Evolutionary conservation across 225 moss, liverwort and hornwort genomes (phyloP).

Genomic region (Polytrichum formosum): DNA sequence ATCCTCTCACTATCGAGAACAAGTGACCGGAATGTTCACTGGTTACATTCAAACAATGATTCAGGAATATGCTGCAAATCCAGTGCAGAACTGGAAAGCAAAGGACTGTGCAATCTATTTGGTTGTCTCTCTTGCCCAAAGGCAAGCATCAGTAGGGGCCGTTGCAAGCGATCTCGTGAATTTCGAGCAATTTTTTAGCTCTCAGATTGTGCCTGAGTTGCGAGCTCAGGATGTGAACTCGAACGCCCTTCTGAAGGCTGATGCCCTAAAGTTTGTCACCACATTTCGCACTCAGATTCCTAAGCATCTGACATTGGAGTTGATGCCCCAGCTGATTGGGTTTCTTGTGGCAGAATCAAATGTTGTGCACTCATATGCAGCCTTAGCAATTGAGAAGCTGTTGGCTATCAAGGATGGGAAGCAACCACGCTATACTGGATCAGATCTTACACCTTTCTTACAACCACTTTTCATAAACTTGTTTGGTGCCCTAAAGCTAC

Average conservation of each 20-base stretch:
- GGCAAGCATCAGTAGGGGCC: constrained; percentile 75
- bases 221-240: constrained; percentile 60
- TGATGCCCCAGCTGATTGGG: constrained; percentile 70
- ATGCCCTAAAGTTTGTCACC: constrained; percentile 91
- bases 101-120: constrained; percentile 95
- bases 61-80: constrained; percentile 70
- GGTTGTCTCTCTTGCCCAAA: constrained; percentile 87
- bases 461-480: constrained; percentile 81
- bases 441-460: constrained; percentile 61
- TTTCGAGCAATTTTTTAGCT: constrained; percentile 80
- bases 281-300: constrained; percentile 88
- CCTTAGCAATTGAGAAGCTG: constrained; percentile 83
- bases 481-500: constrained; percentile 86
- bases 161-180: constrained; percentile 82
- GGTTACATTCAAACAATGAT: constrained; percentile 81
- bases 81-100: constrained; percentile 86
- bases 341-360: constrained; percentile 90
- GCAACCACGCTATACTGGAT: constrained; percentile 52
- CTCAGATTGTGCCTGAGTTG: constrained; percentile 87
- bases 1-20: constrained; percentile 80
- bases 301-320: constrained; percentile 64
- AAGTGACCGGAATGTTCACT: constrained; percentile 86
- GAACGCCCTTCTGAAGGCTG: constrained; percentile 79
- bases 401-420: constrained; percentile 87
- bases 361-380: constrained; percentile 97